Conservation (phyloP, 202 grass and related monocot species). For the Zizania palustris region DNA sequence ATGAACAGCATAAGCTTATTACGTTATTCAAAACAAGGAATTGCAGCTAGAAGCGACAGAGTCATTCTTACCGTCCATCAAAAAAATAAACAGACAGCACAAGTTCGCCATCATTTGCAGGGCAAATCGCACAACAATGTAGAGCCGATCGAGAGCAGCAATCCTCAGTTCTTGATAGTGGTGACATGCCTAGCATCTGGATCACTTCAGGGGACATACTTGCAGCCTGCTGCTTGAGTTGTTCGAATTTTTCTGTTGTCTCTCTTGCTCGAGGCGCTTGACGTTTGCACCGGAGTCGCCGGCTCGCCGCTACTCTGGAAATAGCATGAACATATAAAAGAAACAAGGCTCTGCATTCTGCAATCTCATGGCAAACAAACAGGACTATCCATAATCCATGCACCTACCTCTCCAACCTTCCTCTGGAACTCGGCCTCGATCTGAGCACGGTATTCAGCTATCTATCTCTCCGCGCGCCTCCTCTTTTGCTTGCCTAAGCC, state of each 20-base stretch:
- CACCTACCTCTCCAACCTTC: too few relatives aligned
- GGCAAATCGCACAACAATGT: neutral
- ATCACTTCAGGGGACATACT: constrained; percentile 67
- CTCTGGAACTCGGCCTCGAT: too few relatives aligned
- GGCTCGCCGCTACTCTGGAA: constrained; percentile 70
- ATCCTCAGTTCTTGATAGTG: constrained; percentile 67
- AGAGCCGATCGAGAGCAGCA: too few relatives aligned
- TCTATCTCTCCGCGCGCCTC: too few relatives aligned
- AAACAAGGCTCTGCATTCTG: neutral
- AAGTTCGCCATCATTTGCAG: constrained; percentile 21
- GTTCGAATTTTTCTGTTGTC: constrained; percentile 56
- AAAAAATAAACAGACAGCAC: constrained; percentile 45
- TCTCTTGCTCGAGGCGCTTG: constrained; percentile 82
- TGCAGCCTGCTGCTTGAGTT: constrained; percentile 59
- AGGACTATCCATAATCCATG: too few relatives aligned
- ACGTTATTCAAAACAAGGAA: constrained; percentile 23
- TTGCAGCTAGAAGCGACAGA: constrained; percentile 38
- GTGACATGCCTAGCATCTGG: constrained; percentile 88
- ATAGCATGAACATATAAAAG: constrained; percentile 23
- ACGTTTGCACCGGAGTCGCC: constrained; percentile 83
- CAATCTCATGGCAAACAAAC: too few relatives aligned
- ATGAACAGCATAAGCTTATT: too few relatives aligned
- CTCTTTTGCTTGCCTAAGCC: too few relatives aligned
- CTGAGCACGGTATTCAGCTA: too few relatives aligned
- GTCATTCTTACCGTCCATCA: constrained; percentile 35